Evolutionary conservation across 2,329 filamentous ascomycete genomes (phyloP).

Genomic region (Aureobasidium vineae): DNA sequence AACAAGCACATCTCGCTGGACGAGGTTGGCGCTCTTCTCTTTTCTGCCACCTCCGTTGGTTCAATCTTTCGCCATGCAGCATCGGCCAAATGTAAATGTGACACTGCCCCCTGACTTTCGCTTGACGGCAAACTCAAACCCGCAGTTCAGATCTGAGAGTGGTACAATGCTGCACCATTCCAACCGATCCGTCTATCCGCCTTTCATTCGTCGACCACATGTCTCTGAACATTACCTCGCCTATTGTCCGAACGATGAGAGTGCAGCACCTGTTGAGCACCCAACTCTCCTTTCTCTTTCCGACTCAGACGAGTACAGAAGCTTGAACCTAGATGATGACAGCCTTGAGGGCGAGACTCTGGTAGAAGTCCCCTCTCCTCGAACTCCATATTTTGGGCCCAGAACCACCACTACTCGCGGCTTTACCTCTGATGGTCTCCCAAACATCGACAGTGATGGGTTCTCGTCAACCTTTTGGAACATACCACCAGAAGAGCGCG

Average conservation of each 20-base stretch:
- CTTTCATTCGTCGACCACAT: no score
- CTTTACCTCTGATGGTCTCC: neutral
- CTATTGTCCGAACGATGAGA: no score
- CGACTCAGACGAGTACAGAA: neutral
- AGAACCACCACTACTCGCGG: neutral
- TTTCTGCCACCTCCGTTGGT: neutral
- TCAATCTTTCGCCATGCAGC: neutral
- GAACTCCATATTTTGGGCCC: neutral
- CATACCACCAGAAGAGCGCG: neutral
- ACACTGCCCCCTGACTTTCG: neutral
- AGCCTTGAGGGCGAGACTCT: neutral
- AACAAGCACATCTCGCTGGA: constrained; percentile 3
- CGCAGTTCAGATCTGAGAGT: neutral
- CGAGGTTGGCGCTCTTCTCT: neutral
- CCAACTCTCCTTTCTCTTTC: neutral
- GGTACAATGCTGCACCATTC: no score
- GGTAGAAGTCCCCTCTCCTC: neutral
- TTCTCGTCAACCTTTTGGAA: neutral
- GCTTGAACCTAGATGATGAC: neutral
- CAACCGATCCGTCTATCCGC: no score
- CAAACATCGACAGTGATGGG: neutral
- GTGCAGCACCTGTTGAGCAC: neutral
- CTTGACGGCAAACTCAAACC: neutral
- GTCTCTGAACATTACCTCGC: no score
- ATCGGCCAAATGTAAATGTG: no score